Conservation (phyloP, 345 rosid genomes). For the Dimocarpus longan region DNA sequence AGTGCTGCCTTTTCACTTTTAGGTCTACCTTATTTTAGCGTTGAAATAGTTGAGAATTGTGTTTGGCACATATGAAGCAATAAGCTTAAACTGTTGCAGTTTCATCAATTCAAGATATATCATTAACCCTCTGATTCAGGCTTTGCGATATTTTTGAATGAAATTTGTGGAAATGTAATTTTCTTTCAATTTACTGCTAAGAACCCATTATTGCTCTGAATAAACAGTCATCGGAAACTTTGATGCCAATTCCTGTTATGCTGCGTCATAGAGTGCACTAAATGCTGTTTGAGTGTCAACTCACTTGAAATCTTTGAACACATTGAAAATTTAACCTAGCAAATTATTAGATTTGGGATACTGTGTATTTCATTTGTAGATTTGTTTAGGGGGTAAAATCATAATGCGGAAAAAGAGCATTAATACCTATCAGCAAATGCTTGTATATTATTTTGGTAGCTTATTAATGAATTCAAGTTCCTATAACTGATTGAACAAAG, state of each 20-base stretch:
- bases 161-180: neutral
- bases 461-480: neutral
- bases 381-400: neutral
- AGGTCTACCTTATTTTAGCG: neutral
- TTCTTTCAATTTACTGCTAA: neutral
- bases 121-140: neutral
- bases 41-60: neutral
- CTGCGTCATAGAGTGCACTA: no score
- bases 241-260: no score
- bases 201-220: neutral
- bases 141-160: neutral
- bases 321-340: neutral
- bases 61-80: neutral
- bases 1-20: neutral
- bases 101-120: neutral
- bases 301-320: no score
- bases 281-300: neutral
- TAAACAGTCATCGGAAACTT: no score
- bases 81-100: neutral
- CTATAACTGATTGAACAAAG: neutral
- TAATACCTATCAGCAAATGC: neutral
- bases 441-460: neutral
- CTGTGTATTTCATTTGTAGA: neutral
- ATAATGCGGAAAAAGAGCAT: neutral
- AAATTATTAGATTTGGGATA: neutral